A percentile compares a stretch with the other conserved stretches of the same genome.
Evolutionary conservation across 2,329 filamentous ascomycete genomes (phyloP).

Genomic region (Sporothrix brasiliensis): DNA sequence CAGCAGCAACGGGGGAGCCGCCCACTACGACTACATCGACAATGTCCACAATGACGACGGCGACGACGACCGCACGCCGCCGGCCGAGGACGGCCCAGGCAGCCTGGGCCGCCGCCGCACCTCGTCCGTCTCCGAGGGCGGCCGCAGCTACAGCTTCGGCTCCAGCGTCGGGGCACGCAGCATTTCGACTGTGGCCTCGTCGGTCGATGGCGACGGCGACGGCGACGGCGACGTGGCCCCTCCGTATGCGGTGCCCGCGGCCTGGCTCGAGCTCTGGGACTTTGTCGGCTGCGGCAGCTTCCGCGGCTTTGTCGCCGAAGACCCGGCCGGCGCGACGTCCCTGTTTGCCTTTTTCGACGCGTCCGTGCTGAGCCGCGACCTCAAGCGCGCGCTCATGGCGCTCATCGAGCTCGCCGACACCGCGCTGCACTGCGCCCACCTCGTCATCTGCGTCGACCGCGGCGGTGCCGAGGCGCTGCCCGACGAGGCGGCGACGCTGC

Average conservation of each 20-base stretch:
- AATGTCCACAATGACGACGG: slow-evolving; percentile 17
- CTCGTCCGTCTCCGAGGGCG: slow-evolving; percentile 27
- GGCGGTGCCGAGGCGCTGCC: slow-evolving; percentile 53
- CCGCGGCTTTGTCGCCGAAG: slow-evolving; percentile 78
- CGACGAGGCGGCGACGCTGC: slow-evolving; percentile 66
- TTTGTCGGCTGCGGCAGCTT: slow-evolving; percentile 83
- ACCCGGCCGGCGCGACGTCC: slow-evolving; percentile 61
- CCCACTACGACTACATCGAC: slow-evolving; percentile 32
- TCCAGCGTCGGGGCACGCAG: neutral
- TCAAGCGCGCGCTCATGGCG: slow-evolving; percentile 90
- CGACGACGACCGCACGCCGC: slow-evolving; percentile 49
- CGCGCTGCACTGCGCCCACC: slow-evolving; percentile 73
- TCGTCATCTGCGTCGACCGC: slow-evolving; percentile 82
- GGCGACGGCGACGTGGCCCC: slow-evolving; percentile 44
- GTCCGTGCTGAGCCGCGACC: slow-evolving; percentile 69
- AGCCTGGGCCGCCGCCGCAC: slow-evolving; percentile 40
- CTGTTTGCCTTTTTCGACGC: slow-evolving; percentile 77
- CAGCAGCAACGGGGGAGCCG: too few species aligned
- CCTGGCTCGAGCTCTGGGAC: slow-evolving; percentile 81
- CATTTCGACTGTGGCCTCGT: neutral
- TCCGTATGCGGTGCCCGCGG: slow-evolving; percentile 42
- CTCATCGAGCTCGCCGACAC: slow-evolving; percentile 84
- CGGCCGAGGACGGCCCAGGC: slow-evolving; percentile 48
- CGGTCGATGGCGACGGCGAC: neutral
- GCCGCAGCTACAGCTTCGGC: slow-evolving; percentile 7